Conservation (phyloP, 768 basidiomycete genomes). For the Pholiota molesta region DNA sequence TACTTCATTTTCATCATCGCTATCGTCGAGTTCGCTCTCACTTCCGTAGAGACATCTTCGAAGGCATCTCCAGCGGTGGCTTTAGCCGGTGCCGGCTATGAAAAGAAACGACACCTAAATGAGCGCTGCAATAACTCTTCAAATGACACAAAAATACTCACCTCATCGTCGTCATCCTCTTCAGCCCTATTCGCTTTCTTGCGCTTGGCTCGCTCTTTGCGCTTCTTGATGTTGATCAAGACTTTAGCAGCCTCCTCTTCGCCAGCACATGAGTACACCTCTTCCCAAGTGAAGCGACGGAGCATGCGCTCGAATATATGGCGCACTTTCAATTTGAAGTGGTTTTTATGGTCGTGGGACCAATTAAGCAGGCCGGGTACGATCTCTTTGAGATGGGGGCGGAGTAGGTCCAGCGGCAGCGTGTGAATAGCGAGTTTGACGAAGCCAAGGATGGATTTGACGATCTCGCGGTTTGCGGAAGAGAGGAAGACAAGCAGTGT, state of each 20-base stretch:
- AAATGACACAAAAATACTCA: constrained; percentile 12
- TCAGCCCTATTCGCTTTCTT: constrained; percentile 70
- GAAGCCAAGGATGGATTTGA: constrained; percentile 95
- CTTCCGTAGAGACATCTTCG: constrained; percentile 97
- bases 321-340: constrained; percentile 95
- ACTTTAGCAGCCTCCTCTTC: constrained; percentile 89
- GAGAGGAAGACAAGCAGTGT: constrained; percentile 91
- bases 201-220: constrained; percentile 91
- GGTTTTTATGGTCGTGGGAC: constrained; percentile 99
- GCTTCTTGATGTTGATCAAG: constrained; percentile 91
- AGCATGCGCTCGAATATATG: constrained; percentile 98
- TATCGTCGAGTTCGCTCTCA: constrained; percentile 85
- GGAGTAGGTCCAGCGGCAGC: constrained; percentile 68
- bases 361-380: constrained; percentile 87
- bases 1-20: constrained; percentile 57
- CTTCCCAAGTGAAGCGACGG: constrained; percentile 86
- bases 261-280: constrained; percentile 71
- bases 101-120: constrained; percentile 1
- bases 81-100: constrained; percentile 48
- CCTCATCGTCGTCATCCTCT: constrained; percentile 55
- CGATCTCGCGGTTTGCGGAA: constrained; percentile 95
- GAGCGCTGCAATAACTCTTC: constrained; percentile 2
- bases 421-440: constrained; percentile 93
- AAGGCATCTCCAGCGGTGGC: constrained; percentile 83
- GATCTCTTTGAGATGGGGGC: constrained; percentile 75